phyloP scores from a whole-genome alignment of 2,329 filamentous ascomycete genomes.

The Lasiodiplodia sp. region DNA sequence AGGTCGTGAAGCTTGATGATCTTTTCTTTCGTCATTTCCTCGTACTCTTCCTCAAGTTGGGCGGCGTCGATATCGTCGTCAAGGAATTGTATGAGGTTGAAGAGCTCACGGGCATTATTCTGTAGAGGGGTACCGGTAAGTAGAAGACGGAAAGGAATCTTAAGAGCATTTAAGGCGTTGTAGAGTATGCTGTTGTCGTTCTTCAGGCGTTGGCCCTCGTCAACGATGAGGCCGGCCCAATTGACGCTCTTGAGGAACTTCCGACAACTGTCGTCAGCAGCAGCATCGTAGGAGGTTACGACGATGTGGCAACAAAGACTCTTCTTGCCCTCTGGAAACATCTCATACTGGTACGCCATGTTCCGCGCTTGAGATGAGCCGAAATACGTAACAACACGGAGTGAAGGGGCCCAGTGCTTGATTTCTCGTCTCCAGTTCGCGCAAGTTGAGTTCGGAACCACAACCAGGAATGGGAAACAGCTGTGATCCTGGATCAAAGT shows the following conservation, averaged over 20 bases:
- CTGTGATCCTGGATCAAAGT: constrained; percentile 67
- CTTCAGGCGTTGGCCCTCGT: constrained; percentile 94
- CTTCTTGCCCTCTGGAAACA: constrained; percentile 72
- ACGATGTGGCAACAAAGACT: constrained; percentile 89
- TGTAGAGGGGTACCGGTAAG: constrained; percentile 91
- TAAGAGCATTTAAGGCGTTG: constrained; percentile 72
- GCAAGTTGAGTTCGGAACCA: constrained; percentile 93
- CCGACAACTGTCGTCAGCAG: constrained; percentile 73
- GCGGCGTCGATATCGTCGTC: constrained; percentile 76
- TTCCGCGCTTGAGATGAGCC: constrained; percentile 77
- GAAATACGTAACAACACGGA: constrained; percentile 93
- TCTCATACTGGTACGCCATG: constrained; percentile 80
- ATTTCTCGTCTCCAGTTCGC: constrained; percentile 98
- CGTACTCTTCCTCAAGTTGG: constrained; percentile 76
- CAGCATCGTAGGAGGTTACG: constrained; percentile 93
- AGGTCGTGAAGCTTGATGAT: constrained; percentile 80
- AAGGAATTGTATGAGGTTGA: constrained; percentile 95
- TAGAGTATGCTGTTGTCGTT: constrained; percentile 90
- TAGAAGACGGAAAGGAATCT: constrained; percentile 82
- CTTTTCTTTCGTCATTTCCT: constrained; percentile 81
- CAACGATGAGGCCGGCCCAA: constrained; percentile 89
- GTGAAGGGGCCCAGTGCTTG: constrained; percentile 85
- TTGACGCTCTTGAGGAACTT: constrained; percentile 72
- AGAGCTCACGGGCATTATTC: constrained; percentile 93
- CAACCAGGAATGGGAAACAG: constrained; percentile 91